These are phyloP conservation scores for Aphanomyces astaci DNA, from an alignment of 352 stramenopile species.

Conservation along the genomic window DNA sequence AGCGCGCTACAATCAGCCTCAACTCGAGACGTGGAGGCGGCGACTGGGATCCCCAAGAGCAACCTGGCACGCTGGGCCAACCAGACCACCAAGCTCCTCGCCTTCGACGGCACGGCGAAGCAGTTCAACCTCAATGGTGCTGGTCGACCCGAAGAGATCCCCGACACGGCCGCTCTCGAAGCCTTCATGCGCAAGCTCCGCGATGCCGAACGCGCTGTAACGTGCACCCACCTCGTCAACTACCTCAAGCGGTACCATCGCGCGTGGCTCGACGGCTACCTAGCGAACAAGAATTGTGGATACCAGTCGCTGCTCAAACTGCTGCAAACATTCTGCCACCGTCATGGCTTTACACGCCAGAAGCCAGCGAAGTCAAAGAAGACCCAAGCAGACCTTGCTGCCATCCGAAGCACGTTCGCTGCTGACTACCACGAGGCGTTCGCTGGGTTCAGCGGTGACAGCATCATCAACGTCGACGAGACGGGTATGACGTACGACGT, in stretches of 20 bases:
- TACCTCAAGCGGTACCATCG: neutral
- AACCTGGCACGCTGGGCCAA: neutral
- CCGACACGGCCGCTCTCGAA: neutral
- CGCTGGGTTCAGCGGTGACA: neutral
- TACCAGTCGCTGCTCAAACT: neutral
- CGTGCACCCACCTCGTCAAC: neutral
- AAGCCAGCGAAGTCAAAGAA: neutral
- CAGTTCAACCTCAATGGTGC: neutral
- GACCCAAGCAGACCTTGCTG: neutral
- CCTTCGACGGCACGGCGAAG: neutral
- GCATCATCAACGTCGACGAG: conserved; percentile 24
- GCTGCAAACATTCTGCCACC: neutral
- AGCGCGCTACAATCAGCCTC: neutral
- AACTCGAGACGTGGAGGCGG: neutral
- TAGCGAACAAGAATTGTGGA: neutral
- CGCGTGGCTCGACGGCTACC: neutral
- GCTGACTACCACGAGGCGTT: neutral
- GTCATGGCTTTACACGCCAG: neutral
- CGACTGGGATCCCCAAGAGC: neutral
- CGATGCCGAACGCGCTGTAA: neutral
- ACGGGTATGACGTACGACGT: conserved; percentile 22
- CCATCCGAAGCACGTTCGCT: neutral
- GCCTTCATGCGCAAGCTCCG: neutral
- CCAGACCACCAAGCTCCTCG: neutral
- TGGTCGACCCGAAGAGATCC: neutral